Conservation (phyloP, 2,329 filamentous ascomycete species). For the Orbilia ellipsospora region DNA sequence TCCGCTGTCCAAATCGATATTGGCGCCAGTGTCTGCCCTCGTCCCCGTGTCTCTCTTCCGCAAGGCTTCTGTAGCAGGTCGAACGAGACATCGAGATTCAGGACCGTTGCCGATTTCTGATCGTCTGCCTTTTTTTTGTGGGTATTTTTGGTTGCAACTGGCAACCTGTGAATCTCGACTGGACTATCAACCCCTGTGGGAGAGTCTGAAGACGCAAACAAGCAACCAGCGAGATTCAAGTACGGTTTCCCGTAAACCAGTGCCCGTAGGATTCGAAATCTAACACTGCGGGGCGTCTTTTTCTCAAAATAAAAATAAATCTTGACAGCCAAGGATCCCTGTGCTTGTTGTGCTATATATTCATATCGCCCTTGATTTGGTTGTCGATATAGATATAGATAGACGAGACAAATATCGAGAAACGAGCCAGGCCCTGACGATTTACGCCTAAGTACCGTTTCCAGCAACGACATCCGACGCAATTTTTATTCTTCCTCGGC, state of each 20-base stretch:
- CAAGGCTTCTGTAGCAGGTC: conserved; percentile 10
- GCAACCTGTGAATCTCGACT: background rate
- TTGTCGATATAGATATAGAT: conserved; percentile 34
- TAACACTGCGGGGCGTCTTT: background rate
- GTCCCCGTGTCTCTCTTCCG: conserved; percentile 28
- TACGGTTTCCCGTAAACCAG: too few relatives aligned
- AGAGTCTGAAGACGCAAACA: conserved; percentile 2
- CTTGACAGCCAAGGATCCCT: background rate
- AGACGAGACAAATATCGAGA: conserved; percentile 51
- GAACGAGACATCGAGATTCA: conserved; percentile 2
- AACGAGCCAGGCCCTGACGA: conserved; percentile 24
- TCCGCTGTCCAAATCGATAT: conserved; percentile 48
- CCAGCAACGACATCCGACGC: conserved; percentile 3
- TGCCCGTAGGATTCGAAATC: background rate
- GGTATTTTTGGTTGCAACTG: background rate
- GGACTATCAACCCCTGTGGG: background rate
- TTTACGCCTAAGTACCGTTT: background rate
- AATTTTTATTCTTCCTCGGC: conserved; percentile 1
- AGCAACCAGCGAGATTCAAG: background rate
- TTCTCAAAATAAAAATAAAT: background rate
- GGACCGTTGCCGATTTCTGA: conserved; percentile 18
- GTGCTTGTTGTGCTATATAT: background rate
- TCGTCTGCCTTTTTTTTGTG: conserved; percentile 10
- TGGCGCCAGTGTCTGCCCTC: conserved; percentile 22
- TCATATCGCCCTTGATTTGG: conserved; percentile 24